Conservation (phyloP, 1,284 basidiomycete genomes). For the Cutaneotrichosporon cavernicola region DNA sequence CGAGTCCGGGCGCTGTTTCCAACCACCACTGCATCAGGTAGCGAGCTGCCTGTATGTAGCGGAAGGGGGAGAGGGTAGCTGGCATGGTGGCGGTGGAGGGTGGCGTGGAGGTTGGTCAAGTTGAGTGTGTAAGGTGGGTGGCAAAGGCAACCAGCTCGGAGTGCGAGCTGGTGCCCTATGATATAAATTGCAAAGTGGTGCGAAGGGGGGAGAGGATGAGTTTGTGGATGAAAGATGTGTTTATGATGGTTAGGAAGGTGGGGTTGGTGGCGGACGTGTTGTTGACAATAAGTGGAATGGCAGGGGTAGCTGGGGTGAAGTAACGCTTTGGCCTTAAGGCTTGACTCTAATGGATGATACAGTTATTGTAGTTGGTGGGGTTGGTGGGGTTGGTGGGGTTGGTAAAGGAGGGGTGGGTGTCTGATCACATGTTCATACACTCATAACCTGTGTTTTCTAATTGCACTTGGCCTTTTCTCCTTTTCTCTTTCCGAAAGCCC, state of each 20-base stretch:
- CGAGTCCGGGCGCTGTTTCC: constrained; percentile 31
- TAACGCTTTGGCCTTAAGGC: background rate
- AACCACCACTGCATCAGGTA: constrained; percentile 45
- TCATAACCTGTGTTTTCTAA: background rate
- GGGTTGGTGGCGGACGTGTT: constrained; percentile 12
- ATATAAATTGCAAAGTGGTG: background rate
- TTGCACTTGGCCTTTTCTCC: background rate
- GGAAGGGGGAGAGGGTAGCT: constrained; percentile 46
- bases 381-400: background rate
- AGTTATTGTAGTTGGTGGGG: background rate
- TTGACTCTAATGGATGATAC: too few relatives aligned
- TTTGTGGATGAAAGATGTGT: background rate
- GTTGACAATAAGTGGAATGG: background rate
- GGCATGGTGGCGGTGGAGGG: constrained; percentile 27
- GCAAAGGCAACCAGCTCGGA: constrained; percentile 13
- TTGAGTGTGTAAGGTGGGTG: background rate
- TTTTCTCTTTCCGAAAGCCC: too few relatives aligned
- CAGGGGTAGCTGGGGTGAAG: background rate
- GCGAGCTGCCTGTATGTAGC: constrained; percentile 44
- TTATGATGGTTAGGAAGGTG: background rate
- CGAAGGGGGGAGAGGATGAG: background rate
- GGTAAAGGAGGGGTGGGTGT: background rate
- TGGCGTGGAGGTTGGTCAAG: background rate
- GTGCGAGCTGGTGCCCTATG: constrained; percentile 5
- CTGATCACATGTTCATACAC: background rate